Evolutionary conservation across 192 early-diverging fungal species (phyloP), one percentile per base, ranked within the genome.

Genomic region (Dimargaris verticillata): DNA sequence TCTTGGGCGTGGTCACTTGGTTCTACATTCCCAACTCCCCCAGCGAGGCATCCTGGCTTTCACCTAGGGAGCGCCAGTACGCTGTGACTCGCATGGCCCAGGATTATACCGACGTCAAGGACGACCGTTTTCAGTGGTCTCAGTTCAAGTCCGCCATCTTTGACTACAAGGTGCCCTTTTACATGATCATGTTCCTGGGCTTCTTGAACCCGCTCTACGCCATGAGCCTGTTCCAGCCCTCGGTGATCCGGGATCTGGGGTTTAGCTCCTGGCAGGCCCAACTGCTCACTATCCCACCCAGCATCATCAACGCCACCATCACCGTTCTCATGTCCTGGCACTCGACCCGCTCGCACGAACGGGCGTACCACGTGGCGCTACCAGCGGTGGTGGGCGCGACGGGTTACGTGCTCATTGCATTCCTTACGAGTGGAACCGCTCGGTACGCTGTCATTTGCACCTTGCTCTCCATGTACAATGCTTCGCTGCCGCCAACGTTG

Each of bases 401-500:
- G 38, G 57, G 57, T 0, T 59, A 59, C 25, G 38, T 59, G 41
- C 43, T 59, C 3, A 11, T 59, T 5, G 57, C 57, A 15, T n/a
- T 44, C 42, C 18, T 59, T 3, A 41, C 57, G 33, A 12, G 41
- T 15, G 57, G 57, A 6, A 24, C 60, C 26, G 61, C 62, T 33
- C 68, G 64, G 54, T 77, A 77, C 63, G 54, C 67, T 18, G 68
- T 70, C 45, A 70, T 72, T 18, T 74, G 72, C 63, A 68, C 73
- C 60, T 68, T 74, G 22, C 66, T 70, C 18, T 71, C 71, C 67
- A 70, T 70, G 4, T 63, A 73, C 22, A 69, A 75, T 49, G 67
- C 79, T 2, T 74, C 78, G 41, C 68, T 83, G 10, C 80, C 85
- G 17, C 67, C 77, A 20, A 80, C 81, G 74, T 64, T 84, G 49